A percentile compares a stretch with the other conserved stretches of the same genome.
These are phyloP conservation scores for Stevia rebaudiana DNA, from an alignment of 140 eudicot genomes.

Conservation along the genomic window DNA sequence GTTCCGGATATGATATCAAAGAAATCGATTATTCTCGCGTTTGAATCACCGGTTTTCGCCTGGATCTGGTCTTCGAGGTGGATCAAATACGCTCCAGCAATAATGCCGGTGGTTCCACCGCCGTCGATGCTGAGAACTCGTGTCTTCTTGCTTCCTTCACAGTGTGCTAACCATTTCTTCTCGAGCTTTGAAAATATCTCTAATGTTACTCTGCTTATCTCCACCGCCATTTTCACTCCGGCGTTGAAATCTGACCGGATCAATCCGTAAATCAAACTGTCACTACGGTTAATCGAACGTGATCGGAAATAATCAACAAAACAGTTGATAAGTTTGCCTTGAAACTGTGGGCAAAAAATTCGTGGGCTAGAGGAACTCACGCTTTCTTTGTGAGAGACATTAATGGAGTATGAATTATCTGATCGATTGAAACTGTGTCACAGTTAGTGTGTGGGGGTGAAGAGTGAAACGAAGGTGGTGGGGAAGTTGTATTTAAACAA, in stretches of 20 bases:
- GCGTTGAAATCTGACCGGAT: neutral
- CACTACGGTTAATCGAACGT: too few relatives aligned
- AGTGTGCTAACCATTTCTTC: constrained; percentile 76
- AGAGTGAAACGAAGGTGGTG: constrained; percentile 30
- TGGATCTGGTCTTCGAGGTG: constrained; percentile 77
- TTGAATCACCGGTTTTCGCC: constrained; percentile 63
- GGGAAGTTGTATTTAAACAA: constrained; percentile 26
- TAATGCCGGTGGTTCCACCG: constrained; percentile 62
- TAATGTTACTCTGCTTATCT: constrained; percentile 51
- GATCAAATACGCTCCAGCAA: constrained; percentile 53
- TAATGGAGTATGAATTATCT: constrained; percentile 27
- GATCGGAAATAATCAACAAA: neutral
- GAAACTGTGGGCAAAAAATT: neutral
- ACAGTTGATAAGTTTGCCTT: neutral
- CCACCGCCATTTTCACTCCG: constrained; percentile 31
- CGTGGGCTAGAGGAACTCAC: constrained; percentile 38
- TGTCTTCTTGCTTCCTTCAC: constrained; percentile 53
- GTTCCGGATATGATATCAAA: constrained; percentile 80
- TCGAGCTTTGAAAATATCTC: constrained; percentile 96
- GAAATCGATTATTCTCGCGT: constrained; percentile 61
- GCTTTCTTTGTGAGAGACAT: constrained; percentile 32
- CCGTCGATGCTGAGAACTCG: constrained; percentile 79
- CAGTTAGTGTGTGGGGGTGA: constrained; percentile 17
- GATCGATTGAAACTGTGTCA: constrained; percentile 12
- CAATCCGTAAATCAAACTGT: neutral